phyloP scores from a whole-genome alignment of 495 filamentous ascomycete species.

The Annulohypoxylon stygium region DNA sequence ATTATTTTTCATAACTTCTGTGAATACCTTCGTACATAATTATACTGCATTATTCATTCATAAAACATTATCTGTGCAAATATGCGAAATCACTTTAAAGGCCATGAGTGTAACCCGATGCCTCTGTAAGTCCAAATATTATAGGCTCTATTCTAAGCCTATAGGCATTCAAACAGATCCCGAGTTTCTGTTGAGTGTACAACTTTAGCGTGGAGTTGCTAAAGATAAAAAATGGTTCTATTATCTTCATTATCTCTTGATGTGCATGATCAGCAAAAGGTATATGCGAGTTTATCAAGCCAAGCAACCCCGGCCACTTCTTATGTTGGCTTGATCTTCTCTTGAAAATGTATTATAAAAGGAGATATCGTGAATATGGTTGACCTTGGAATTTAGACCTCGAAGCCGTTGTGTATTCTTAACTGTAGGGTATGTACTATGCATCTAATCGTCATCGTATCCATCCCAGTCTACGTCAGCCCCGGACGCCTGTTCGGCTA shows the following conservation, averaged over 20 bases:
- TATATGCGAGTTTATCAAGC: conserved; percentile 14
- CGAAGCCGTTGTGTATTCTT: neutral
- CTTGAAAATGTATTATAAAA: neutral
- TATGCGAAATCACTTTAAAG: too few species aligned
- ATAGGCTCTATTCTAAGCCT: too few species aligned
- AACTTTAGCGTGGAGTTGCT: neutral
- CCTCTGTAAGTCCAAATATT: too few species aligned
- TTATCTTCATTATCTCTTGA: conserved; percentile 8
- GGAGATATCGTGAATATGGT: conserved; percentile 6
- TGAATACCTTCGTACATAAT: neutral
- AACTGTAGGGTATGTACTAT: neutral
- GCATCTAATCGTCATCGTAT: conserved; percentile 15
- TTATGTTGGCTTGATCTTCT: neutral
- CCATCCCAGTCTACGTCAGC: conserved; percentile 31
- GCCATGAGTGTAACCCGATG: too few species aligned
- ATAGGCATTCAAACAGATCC: neutral
- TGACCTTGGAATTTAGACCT: neutral
- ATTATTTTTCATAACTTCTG: conserved; percentile 7
- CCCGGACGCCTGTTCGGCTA: conserved; percentile 4
- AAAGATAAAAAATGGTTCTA: neutral
- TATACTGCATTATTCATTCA: neutral
- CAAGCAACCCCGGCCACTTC: neutral
- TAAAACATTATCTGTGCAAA: too few species aligned
- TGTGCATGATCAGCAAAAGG: neutral
- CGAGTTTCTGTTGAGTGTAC: neutral